Conservation (phyloP, 768 basidiomycete genomes). For the Clavaria fumosa region DNA sequence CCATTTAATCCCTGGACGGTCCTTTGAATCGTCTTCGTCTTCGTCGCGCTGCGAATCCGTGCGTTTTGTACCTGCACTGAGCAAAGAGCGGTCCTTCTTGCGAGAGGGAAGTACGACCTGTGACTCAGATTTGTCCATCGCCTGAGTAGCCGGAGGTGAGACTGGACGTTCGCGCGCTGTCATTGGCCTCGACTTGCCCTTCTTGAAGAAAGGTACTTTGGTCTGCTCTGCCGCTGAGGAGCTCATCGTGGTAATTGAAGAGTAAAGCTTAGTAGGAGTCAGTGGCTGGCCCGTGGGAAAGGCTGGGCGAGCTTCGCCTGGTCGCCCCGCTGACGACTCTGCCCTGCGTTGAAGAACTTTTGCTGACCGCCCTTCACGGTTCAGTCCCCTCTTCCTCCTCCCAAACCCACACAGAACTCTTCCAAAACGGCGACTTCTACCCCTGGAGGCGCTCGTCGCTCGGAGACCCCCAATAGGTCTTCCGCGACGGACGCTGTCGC, state of each 20-base stretch:
- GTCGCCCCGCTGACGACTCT: too few relatives aligned
- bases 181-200: conserved; percentile 60
- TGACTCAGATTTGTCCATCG: conserved; percentile 35
- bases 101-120: conserved; percentile 67
- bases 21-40: conserved; percentile 35
- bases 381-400: conserved; percentile 21
- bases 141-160: conserved; percentile 29
- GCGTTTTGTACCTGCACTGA: conserved; percentile 39
- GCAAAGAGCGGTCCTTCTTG: conserved; percentile 49
- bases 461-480: conserved; percentile 67
- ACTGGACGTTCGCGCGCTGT: conserved; percentile 61
- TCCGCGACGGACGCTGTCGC: conserved; percentile 80
- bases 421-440: conserved; percentile 60
- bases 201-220: conserved; percentile 76
- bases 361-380: not conserved
- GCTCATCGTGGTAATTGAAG: conserved; percentile 24
- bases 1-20: conserved; percentile 64
- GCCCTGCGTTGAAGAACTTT: not conserved
- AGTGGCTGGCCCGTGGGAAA: too few relatives aligned
- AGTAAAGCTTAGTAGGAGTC: too few relatives aligned
- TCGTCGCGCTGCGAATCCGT: conserved; percentile 51
- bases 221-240: conserved; percentile 21
- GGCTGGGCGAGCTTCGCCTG: too few relatives aligned
- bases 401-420: conserved; percentile 23
- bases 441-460: conserved; percentile 55